Evolutionary conservation across 306 rosid genomes (phyloP), one percentile per base, ranked within the genome.

Genomic region (Albizia julibrissin): DNA sequence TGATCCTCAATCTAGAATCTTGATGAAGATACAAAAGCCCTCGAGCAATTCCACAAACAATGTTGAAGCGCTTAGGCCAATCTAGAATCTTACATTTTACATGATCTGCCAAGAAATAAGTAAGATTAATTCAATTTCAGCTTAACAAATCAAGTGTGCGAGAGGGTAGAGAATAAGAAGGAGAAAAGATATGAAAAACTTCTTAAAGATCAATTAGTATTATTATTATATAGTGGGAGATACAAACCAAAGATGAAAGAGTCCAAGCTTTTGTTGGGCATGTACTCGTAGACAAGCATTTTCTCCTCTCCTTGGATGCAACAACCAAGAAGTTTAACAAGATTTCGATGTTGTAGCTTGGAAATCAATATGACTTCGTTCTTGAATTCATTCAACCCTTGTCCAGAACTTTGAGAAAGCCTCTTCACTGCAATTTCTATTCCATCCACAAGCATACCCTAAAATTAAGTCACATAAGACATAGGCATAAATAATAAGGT

Each of bases 21-120:
- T 84, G 84, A 75, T 91, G 93, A 61, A 91, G 95, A 83, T 91
- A 91, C 5, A 91, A 44, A 42, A 89, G 89, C 34, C 95, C 92
- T 18, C 90, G 83, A 0, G 89, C 89, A 52, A 91, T 65, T 65
- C 93, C 95, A 24, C 59, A 52, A 27, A 84, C 56, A 33, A 89
- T 86, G 75, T 80, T 71, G 79, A 84, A 82, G 69, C 88, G 90
- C 76, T 66, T 82, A 49, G 85, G 26, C 92, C 92, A 89, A 65
- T 87, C 86, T 40, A 89, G 39, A 56, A 24, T 8, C 34, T 68
- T 78, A 21, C 68, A 39, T 68, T 74, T 84, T 31, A n/a, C 69
- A 29, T 73, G 40, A 87, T 84, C 89, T 87, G 83, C 19, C 10
- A 84, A 80, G 73, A 58, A 0, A 13, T 31, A 27, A 31, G 31